These are phyloP conservation scores for Ammopiptanthus mongolicus DNA, from an alignment of 306 rosid genomes.

Conservation along the genomic window DNA sequence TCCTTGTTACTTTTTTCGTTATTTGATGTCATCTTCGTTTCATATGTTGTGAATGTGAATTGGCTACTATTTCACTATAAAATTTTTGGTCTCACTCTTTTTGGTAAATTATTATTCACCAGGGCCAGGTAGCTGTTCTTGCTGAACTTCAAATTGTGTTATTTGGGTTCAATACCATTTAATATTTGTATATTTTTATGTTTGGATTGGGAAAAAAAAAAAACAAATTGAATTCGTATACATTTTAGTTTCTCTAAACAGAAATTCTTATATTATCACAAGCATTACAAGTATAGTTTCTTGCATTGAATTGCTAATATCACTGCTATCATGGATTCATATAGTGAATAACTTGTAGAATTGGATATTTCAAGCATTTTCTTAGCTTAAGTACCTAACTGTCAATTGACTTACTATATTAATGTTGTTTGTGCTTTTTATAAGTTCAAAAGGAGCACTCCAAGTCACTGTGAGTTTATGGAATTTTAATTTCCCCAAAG, in stretches of 20 bases:
- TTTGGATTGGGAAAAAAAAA: too few relatives aligned
- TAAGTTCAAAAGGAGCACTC: constrained; percentile 64
- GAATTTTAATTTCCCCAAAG: constrained; percentile 82
- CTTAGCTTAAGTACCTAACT: neutral
- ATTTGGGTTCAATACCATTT: too few relatives aligned
- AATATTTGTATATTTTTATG: too few relatives aligned
- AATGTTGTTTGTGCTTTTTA: constrained; percentile 12
- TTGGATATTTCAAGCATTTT: neutral
- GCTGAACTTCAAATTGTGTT: too few relatives aligned
- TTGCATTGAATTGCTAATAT: constrained; percentile 8
- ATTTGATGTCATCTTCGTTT: too few relatives aligned
- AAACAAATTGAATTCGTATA: too few relatives aligned
- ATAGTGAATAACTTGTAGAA: constrained; percentile 5
- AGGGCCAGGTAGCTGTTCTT: too few relatives aligned
- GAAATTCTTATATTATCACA: constrained; percentile 1
- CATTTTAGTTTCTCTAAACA: neutral
- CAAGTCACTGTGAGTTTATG: constrained; percentile 63
- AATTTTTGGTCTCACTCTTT: too few relatives aligned
- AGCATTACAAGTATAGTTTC: neutral
- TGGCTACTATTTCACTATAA: too few relatives aligned
- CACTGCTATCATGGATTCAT: neutral
- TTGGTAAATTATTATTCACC: too few relatives aligned
- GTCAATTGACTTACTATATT: constrained; percentile 2
- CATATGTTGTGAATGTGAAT: too few relatives aligned
- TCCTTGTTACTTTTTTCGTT: too few relatives aligned